These are phyloP conservation scores for Gaultheria prostrata DNA, from an alignment of 148 eudicot genomes.

Conservation along the genomic window DNA sequence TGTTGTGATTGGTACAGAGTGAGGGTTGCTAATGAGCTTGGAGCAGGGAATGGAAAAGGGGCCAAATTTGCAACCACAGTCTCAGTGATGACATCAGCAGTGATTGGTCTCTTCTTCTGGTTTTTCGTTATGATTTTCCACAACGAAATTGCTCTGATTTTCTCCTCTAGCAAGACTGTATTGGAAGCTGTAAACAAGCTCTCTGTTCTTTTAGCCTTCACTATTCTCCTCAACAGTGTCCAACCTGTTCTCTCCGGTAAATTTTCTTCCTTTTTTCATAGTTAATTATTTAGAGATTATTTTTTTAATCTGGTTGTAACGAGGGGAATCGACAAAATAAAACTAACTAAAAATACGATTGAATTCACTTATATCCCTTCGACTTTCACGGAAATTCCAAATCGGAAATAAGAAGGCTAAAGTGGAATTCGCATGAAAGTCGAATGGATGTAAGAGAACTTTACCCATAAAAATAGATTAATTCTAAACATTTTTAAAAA, in stretches of 20 bases:
- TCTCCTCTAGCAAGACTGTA: slow-evolving; percentile 42
- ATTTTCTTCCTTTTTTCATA: neutral
- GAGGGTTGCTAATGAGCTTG: slow-evolving; percentile 61
- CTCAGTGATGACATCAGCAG: slow-evolving; percentile 41
- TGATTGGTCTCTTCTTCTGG: slow-evolving; percentile 53
- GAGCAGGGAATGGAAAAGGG: slow-evolving; percentile 66
- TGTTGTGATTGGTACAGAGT: no score
- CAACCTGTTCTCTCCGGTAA: slow-evolving; percentile 59
- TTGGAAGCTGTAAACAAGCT: slow-evolving; percentile 45
- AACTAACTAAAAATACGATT: no score
- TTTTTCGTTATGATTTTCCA: slow-evolving; percentile 36
- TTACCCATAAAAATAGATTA: no score
- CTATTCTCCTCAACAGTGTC: slow-evolving; percentile 58
- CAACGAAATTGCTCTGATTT: slow-evolving; percentile 46
- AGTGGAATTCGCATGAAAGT: no score
- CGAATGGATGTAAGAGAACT: no score
- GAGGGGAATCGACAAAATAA: no score
- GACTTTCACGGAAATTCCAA: no score
- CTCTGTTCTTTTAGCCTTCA: slow-evolving; percentile 48
- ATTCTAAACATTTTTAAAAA: no score
- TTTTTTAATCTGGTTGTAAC: no score
- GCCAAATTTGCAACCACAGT: slow-evolving; percentile 56
- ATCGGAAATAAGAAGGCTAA: no score
- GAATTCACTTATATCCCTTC: no score
- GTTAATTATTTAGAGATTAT: no score